Evolutionary conservation across 177 flowering plant genomes (phyloP), one percentile per base, ranked within the genome.

Genomic region (Vitis hybrid): DNA sequence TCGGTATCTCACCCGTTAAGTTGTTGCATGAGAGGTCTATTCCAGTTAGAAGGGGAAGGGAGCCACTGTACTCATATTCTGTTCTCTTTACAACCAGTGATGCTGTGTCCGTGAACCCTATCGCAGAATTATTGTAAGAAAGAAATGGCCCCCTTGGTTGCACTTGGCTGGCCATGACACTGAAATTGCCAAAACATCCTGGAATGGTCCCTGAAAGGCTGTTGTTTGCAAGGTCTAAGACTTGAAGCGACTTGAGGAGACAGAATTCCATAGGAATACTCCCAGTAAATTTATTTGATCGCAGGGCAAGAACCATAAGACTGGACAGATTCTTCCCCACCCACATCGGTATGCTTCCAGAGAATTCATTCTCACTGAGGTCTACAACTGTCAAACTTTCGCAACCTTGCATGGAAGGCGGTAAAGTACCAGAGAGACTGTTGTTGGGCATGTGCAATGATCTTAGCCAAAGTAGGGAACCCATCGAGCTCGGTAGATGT

Each of bases 191-290:
- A 52, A 70, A 51, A 24, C 73, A 70, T 63, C 21, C 48, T 14
- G 76, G 72, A 13, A 74, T 62, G 2, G 30, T 30, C 6, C 72
- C 76, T 8, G 55, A 56, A 2, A 74, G 54, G 49, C 24, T 52
- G 52, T 70, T 67, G 6, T 27, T 12, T 16, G 73, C 68, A 30
- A 74, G 68, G 65, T 75, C 78, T 32, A 75, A 21, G 8, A 70
- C 54, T 52, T 71, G 74, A n/a, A 75, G 51, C 1, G 6, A 27
- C 32, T 3, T 8, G 40, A 70, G 73, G 4, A 5, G 1, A 13
- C 77, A 75, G 4, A 75, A 52, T 14, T 21, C 49, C 3, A 1
- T 7, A 40, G 77, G 77, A 24, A 75, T 52, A 2, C 27, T 52
- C 6, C 77, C 74, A 4, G 19, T 13, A 15, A 75, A 60, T 2